Base-by-base conservation (phyloP, 208 protist species). In the Acanthamoeba lenticulata region DNA sequence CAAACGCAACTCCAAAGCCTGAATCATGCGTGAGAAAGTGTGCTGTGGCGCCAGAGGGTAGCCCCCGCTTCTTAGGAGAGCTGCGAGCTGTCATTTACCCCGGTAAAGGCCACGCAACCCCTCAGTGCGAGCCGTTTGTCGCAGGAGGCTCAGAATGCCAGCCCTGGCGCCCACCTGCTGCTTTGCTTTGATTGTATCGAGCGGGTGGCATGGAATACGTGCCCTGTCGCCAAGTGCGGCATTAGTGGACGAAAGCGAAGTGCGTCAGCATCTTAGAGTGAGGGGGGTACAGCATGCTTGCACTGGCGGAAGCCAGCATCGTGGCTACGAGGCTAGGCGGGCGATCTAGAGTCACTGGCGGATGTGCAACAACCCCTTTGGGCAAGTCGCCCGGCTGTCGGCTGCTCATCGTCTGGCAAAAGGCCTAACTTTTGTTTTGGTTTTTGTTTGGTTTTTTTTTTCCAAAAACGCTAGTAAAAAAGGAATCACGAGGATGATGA, bases 141-240 rank as follows among this genome's bases (percentile, higher is more conserved):
- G 34, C 5, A 90, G 49, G 1, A 65, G 45, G 6, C 24, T 5
- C 52, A 32, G 27, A 7, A 55, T 9, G 40, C 72, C 40, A 15
- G 38, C 72, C 1, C 24, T 1, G 2, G 40, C 34, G 1, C 52
- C 81, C 4, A 90, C 81, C 34, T 90, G 81, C 44, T 65, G 81
- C 49, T 90, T 90, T 42, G 81, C 81, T 34, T 90, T 90, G 47
- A 32, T 7, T 2, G 81, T 90, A 29, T 90, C 81, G 49, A 90
- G 52, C 1, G 81, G 81, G n/a, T 90, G 81, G n/a, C 81, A 90
- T 2, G 81, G 81, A 2, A 90, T 6, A n/a, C 81, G 81, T 21
- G 81, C 2, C 17, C 72, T 83, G 11, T 44, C 7, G 40, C 38
- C 17, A 49, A 21, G 38, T 13, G 40, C 17, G 29, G 72, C 36